Conservation (phyloP, 768 basidiomycete genomes). For the Boletellus ananas region DNA sequence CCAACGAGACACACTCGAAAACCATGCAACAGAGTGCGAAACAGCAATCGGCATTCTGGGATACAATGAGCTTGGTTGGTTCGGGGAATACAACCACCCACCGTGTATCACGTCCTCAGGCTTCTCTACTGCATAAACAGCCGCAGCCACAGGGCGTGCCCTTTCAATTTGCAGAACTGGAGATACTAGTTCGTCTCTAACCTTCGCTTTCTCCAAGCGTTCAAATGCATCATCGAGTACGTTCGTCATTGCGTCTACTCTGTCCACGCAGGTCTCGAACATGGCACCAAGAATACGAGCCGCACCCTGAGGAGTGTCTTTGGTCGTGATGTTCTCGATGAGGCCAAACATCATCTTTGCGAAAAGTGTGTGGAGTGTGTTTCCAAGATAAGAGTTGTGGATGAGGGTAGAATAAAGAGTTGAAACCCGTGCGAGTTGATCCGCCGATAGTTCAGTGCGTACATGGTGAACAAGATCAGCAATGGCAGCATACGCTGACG, state of each 20-base stretch:
- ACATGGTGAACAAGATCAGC: slow-evolving; percentile 94
- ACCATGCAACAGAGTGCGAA: slow-evolving; percentile 85
- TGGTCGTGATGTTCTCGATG: slow-evolving; percentile 74
- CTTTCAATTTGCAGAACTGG: slow-evolving; percentile 78
- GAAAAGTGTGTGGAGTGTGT: slow-evolving; percentile 82
- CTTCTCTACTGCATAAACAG: slow-evolving; percentile 75
- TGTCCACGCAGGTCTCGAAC: slow-evolving; percentile 79
- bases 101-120: slow-evolving; percentile 80
- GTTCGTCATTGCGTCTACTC: slow-evolving; percentile 74
- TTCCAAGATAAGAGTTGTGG: slow-evolving; percentile 81
- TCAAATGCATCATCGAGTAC: slow-evolving; percentile 50
- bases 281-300: slow-evolving; percentile 67
- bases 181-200: slow-evolving; percentile 35
- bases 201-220: slow-evolving; percentile 43
- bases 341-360: slow-evolving; percentile 91
- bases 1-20: slow-evolving; percentile 75
- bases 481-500: slow-evolving; percentile 79
- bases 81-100: slow-evolving; percentile 31
- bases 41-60: slow-evolving; percentile 79
- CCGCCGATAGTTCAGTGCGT: slow-evolving; percentile 70
- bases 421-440: slow-evolving; percentile 74
- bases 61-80: slow-evolving; percentile 2
- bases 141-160: slow-evolving; percentile 74
- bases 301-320: slow-evolving; percentile 68
- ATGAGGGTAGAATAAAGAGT: slow-evolving; percentile 84